A percentile compares a stretch with the other conserved stretches of the same genome.
Conservation (phyloP, 352 stramenopile genomes). For the Plasmopara halstedii region DNA sequence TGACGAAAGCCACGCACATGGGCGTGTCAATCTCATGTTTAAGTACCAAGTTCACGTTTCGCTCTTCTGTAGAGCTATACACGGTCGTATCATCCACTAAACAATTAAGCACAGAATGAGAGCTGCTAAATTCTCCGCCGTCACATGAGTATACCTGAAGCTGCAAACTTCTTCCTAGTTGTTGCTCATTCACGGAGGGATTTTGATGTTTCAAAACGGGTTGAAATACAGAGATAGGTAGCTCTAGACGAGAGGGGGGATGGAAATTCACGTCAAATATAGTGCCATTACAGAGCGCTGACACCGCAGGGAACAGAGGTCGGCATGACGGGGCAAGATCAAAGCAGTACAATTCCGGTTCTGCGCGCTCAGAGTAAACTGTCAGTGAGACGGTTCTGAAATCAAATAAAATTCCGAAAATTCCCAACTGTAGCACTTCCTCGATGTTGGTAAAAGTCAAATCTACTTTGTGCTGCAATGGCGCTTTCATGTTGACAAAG, state of each 20-base stretch:
- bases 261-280: conserved; percentile 70
- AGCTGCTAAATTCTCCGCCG: conserved; percentile 74
- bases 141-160: conserved; percentile 65
- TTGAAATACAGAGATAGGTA: conserved; percentile 36
- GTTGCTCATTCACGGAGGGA: conserved; percentile 46
- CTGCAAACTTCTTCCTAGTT: conserved; percentile 63
- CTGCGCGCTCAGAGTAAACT: conserved; percentile 37
- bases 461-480: conserved; percentile 21
- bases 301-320: conserved; percentile 50
- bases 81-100: conserved; percentile 73
- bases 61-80: conserved; percentile 65
- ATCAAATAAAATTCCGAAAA: conserved; percentile 75
- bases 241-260: conserved; percentile 34
- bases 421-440: conserved; percentile 23
- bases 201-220: conserved; percentile 30
- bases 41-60: conserved; percentile 75
- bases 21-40: conserved; percentile 74
- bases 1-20: conserved; percentile 73
- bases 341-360: conserved; percentile 31
- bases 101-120: conserved; percentile 56
- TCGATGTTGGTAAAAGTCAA: conserved; percentile 34
- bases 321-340: conserved; percentile 26
- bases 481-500: conserved; percentile 17
- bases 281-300: conserved; percentile 58
- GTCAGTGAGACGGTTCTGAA: conserved; percentile 54